These are phyloP conservation scores for Dryadomyces quercivorus DNA, from an alignment of 2,329 filamentous ascomycete species.

Conservation along the genomic window DNA sequence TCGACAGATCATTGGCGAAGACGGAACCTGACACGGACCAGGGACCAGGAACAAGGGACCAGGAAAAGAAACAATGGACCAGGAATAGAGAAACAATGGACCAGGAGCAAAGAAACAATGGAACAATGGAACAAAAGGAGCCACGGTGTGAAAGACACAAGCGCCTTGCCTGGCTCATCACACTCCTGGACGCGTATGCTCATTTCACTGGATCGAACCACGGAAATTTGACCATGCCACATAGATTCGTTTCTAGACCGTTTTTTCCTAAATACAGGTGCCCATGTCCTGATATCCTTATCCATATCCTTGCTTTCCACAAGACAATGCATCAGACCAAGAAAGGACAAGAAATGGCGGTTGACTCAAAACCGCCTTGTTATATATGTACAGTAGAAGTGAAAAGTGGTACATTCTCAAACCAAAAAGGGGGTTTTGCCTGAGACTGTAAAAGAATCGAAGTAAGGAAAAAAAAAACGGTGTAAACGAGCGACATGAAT, in stretches of 20 bases:
- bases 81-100: no score
- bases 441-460: not conserved
- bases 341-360: not conserved
- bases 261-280: not conserved
- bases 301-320: not conserved
- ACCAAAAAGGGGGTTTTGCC: not conserved
- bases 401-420: slow-evolving; percentile 1
- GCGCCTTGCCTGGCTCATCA: no score
- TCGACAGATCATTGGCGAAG: not conserved
- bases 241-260: not conserved
- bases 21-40: not conserved
- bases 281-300: not conserved
- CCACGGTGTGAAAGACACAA: no score
- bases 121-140: no score
- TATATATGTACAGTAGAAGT: slow-evolving; percentile 5
- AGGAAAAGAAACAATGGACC: no score
- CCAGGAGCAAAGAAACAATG: no score
- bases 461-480: slow-evolving; percentile 1
- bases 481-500: slow-evolving; percentile 1
- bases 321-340: not conserved
- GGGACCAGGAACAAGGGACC: no score
- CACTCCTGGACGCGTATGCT: not conserved
- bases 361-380: not conserved
- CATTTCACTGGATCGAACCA: not conserved
- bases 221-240: not conserved